Evolutionary conservation across 805 yeast species (phyloP).

Genomic region (Cyberlindnera suaveolens): DNA sequence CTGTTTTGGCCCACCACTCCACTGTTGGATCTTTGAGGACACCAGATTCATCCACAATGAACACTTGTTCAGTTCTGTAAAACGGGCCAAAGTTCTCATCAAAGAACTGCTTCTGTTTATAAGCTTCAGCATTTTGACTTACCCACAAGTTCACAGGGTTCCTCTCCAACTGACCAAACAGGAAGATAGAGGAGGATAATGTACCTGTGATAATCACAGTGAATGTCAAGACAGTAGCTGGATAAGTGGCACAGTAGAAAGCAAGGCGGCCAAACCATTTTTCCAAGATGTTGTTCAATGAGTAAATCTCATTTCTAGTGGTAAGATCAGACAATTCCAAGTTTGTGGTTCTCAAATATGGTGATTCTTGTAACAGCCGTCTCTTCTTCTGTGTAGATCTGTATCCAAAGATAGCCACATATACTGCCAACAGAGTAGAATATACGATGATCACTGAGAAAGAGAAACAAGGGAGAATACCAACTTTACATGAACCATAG

Average conservation of each 20-base stretch:
- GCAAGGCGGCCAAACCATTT: constrained; percentile 46
- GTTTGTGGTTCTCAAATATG: constrained; percentile 27
- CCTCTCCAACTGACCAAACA: constrained; percentile 56
- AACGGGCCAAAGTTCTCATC: constrained; percentile 88
- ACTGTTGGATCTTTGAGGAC: constrained; percentile 65
- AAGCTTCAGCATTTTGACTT: constrained; percentile 66
- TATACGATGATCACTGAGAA: constrained; percentile 53
- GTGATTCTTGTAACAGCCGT: constrained; percentile 37
- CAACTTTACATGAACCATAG: constrained; percentile 44
- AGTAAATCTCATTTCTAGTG: constrained; percentile 32
- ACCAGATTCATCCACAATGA: constrained; percentile 63
- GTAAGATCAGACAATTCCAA: constrained; percentile 14
- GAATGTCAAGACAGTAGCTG: constrained; percentile 43
- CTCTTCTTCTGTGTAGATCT: constrained; percentile 19
- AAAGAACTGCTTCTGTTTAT: constrained; percentile 57
- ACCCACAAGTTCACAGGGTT: constrained; percentile 90
- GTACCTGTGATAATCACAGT: constrained; percentile 35
- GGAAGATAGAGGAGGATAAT: constrained; percentile 45
- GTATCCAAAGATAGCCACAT: constrained; percentile 19
- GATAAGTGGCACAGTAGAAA: constrained; percentile 52
- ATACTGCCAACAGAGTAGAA: constrained; percentile 22
- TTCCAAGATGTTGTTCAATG: constrained; percentile 43
- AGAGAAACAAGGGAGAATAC: constrained; percentile 67
- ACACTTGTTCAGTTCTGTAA: constrained; percentile 81
- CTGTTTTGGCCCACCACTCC: constrained; percentile 88